These are phyloP conservation scores for Nasturtium officinale DNA, from an alignment of 345 rosid species.

Conservation along the genomic window DNA sequence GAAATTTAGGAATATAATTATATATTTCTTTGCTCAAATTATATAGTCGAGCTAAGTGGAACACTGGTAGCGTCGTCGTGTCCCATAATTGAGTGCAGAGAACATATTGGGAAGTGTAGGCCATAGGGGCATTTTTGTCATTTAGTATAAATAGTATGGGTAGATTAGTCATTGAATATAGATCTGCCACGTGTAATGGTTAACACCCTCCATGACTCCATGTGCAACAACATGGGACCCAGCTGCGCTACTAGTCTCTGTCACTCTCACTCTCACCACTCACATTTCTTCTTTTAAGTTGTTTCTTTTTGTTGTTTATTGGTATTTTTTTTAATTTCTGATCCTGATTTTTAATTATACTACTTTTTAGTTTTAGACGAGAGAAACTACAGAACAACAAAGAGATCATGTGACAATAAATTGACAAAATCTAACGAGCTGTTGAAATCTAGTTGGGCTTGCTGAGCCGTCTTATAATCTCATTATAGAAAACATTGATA, in stretches of 20 bases:
- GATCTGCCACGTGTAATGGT: conserved; percentile 28
- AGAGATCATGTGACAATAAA: conserved; percentile 43
- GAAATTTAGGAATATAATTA: neutral
- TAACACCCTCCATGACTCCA: conserved; percentile 29
- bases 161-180: conserved; percentile 25
- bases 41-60: conserved; percentile 31
- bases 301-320: neutral
- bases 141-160: conserved; percentile 32
- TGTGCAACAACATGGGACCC: conserved; percentile 43
- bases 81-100: conserved; percentile 42
- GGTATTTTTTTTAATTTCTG: neutral
- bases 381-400: neutral
- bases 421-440: conserved; percentile 45
- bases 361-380: neutral
- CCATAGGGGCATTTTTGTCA: conserved; percentile 20
- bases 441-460: conserved; percentile 36
- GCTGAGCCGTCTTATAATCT: conserved; percentile 24
- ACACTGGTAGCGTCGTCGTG: conserved; percentile 39
- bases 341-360: conserved; percentile 15
- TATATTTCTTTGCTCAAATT: neutral
- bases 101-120: conserved; percentile 42
- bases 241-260: conserved; percentile 19
- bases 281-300: conserved; percentile 19
- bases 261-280: conserved; percentile 41
- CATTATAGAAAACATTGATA: conserved; percentile 11